Conservation (phyloP, 169 alveolate genomes). For the Plasmodium fragile region DNA sequence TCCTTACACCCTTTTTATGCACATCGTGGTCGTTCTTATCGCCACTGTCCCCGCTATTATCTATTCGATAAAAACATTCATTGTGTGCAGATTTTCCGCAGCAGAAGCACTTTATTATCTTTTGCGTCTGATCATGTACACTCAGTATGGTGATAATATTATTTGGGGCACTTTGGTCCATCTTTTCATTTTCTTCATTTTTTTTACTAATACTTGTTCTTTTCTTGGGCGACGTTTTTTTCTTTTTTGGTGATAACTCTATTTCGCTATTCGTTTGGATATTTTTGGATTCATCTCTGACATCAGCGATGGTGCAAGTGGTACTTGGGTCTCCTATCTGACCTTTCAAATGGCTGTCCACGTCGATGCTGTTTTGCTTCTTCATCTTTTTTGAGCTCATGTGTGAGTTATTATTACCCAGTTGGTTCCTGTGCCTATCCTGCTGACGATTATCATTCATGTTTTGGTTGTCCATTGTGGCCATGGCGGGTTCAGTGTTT, state of each 20-base stretch:
- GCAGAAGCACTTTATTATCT: conserved; percentile 53
- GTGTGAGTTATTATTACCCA: not conserved
- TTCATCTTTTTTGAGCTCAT: not conserved
- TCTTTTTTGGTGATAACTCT: not conserved
- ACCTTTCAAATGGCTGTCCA: not conserved
- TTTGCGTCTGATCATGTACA: conserved; percentile 19
- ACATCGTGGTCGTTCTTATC: conserved; percentile 1
- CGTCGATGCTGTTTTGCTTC: not conserved
- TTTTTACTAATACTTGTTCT: not conserved
- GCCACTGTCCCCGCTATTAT: not conserved
- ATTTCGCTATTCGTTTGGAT: not conserved
- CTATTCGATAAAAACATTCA: conserved; percentile 53
- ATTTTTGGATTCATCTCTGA: not conserved
- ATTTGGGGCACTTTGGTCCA: not conserved
- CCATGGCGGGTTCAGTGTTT: not conserved
- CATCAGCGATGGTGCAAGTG: not conserved
- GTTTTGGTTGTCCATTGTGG: not conserved
- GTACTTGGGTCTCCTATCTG: not conserved
- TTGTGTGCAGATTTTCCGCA: conserved; percentile 55
- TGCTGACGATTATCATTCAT: not conserved
- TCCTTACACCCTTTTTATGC: not conserved
- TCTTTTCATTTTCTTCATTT: not conserved
- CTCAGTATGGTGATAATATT: conserved; percentile 10
- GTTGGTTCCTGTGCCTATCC: not conserved
- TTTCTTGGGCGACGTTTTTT: not conserved